A percentile compares a stretch with the other conserved stretches of the same genome.
Evolutionary conservation across 164 flowering plant species (phyloP).

Genomic region (Paratinospora sagittata): DNA sequence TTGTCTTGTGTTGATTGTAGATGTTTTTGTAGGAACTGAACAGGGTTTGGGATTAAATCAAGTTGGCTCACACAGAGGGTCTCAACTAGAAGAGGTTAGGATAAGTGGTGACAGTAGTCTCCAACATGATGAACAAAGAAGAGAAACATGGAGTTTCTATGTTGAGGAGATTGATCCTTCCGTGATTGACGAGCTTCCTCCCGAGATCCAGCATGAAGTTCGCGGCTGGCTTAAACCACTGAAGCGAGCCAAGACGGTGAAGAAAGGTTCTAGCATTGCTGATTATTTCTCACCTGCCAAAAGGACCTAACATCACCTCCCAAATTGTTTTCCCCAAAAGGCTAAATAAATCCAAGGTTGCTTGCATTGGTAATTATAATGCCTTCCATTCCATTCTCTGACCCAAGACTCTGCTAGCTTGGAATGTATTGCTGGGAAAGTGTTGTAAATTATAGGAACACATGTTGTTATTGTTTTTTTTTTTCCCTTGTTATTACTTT

Average conservation of each 20-base stretch:
- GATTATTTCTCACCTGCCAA: conserved; percentile 56
- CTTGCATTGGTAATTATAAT: background rate
- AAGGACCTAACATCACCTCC: conserved; percentile 11
- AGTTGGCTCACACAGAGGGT: conserved; percentile 15
- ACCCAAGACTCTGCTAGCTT: background rate
- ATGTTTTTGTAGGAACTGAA: conserved; percentile 24
- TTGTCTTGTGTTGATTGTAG: background rate
- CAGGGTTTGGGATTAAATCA: conserved; percentile 11
- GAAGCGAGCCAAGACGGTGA: conserved; percentile 43
- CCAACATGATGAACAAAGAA: conserved; percentile 21
- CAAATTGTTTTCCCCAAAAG: background rate
- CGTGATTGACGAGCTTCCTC: conserved; percentile 70
- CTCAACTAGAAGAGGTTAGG: conserved; percentile 7
- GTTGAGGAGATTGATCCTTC: conserved; percentile 72
- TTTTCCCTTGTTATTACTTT: too few relatives aligned
- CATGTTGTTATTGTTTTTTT: too few relatives aligned
- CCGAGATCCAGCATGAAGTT: conserved; percentile 68
- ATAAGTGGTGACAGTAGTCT: conserved; percentile 5
- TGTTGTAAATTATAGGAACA: background rate
- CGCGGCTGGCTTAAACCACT: conserved; percentile 55
- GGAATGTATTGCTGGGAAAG: background rate
- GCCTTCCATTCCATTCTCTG: background rate
- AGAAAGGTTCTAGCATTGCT: conserved; percentile 50
- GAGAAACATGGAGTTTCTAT: conserved; percentile 45
- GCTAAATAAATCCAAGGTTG: background rate